Evolutionary conservation across 75 land plant species (phyloP).

Genomic region (Selaginella moellendorffii): DNA sequence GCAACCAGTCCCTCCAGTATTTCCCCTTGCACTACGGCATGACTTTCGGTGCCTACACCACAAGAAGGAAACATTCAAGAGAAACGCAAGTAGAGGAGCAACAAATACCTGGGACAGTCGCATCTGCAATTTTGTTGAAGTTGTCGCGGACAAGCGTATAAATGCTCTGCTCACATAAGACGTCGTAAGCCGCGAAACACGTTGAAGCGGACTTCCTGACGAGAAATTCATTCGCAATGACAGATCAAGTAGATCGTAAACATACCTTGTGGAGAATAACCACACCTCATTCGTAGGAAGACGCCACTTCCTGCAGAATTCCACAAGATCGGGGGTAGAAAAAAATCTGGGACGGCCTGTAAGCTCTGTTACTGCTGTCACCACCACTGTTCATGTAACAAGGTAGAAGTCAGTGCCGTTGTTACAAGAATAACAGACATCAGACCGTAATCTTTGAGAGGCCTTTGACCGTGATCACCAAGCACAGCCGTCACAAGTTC

Average conservation of each 20-base stretch:
- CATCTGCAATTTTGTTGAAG: conserved; percentile 3
- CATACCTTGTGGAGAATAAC: conserved; percentile 8
- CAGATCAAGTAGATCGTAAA: neutral
- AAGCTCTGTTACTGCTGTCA: conserved; percentile 5
- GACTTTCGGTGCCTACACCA: neutral
- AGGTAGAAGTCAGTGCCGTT: neutral
- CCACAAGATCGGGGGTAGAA: conserved; percentile 7
- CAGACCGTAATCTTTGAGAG: conserved; percentile 1
- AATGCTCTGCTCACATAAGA: neutral
- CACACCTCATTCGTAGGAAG: conserved; percentile 5
- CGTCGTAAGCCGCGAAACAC: conserved; percentile 7
- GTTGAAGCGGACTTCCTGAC: neutral
- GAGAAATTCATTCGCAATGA: neutral
- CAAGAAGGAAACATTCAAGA: neutral
- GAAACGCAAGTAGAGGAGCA: neutral
- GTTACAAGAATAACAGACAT: neutral
- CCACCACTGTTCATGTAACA: neutral
- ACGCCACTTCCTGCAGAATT: conserved; percentile 2
- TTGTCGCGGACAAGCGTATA: neutral
- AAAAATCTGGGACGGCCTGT: neutral
- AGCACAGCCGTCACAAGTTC: conserved; percentile 4
- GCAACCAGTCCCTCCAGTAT: conserved; percentile 7
- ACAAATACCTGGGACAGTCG: neutral
- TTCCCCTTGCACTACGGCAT: conserved; percentile 2
- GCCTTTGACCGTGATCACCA: conserved; percentile 6